Base-by-base conservation (phyloP, 1,284 basidiomycete species). In the Omphalotus olearius region DNA sequence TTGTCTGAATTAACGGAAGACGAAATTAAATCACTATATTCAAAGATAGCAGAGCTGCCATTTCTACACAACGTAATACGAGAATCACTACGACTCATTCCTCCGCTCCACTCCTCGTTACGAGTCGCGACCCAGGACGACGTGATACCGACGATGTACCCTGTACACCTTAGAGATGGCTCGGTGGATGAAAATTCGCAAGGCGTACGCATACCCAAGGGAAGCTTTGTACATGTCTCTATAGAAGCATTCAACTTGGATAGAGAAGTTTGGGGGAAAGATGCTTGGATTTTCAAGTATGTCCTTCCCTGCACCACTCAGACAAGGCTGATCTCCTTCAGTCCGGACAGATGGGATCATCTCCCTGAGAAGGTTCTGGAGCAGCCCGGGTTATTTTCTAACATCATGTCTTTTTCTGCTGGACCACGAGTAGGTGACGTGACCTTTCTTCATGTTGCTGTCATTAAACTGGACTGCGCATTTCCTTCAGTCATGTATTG, bases 51-150 rank as follows among this genome's bases (percentile, higher is more conserved):
- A 9, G 73, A 75, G 30, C 71, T 91, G n/a, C 80, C 83, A 1
- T 87, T 79, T 55, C 74, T 95, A 41, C 76, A 93, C 60, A 91
- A 91, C 51, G 82, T 95, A 23, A 70, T 80, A 17, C 78, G 82
- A 45, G 91, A 93, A 67, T 75, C 79, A 1, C 68, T 93, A 45
- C 80, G 91, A 16, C 67, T 92, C 33, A 78, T 88, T 23, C 85
- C 91, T 2, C 89, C 90, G 2, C 73, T 91, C n/a, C 86, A 91
- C 63, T 89, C 86, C 2, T 86, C 87, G 9, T 70, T 91, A 41
- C 78, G 90, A 13, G 82, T 87, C 4, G 85, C 89, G 4, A 83
- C 76, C 1, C 74, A 79, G 59, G 86, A 91, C 59, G 88, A 91
- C 59, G 75, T 81, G 49, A 74, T 93, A 14, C 91, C 91, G 0